Evolutionary conservation across 805 yeast species (phyloP).

Genomic region (Candida maris): DNA sequence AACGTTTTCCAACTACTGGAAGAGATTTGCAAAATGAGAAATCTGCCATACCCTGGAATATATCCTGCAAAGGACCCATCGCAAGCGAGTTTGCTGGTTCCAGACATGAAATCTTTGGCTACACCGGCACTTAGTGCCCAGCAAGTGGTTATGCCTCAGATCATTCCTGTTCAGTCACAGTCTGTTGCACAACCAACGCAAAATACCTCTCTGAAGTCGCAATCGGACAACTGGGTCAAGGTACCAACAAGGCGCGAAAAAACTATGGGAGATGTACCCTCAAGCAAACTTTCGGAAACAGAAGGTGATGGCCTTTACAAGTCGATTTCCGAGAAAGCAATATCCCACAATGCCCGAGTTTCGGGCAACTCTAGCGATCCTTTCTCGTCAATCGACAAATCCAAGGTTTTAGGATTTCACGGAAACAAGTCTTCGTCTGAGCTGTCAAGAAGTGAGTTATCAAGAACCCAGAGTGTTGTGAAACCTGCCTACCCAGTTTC

Average conservation of each 20-base stretch:
- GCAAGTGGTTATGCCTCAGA: neutral
- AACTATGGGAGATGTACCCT: conserved; percentile 11
- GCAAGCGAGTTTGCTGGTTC: neutral
- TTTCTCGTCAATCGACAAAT: conserved; percentile 40
- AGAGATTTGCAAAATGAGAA: conserved; percentile 62
- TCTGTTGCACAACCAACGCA: conserved; percentile 2
- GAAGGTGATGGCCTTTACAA: conserved; percentile 14
- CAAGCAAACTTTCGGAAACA: neutral
- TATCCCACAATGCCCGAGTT: conserved; percentile 1
- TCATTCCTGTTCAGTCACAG: neutral
- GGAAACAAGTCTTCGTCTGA: conserved; percentile 14
- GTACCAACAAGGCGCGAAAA: conserved; percentile 18
- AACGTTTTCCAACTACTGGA: conserved; percentile 67
- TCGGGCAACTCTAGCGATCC: conserved; percentile 31
- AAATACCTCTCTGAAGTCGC: neutral
- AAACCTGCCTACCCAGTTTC: conserved; percentile 7
- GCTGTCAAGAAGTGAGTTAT: neutral
- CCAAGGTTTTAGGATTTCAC: conserved; percentile 28
- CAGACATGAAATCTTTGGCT: too few relatives aligned
- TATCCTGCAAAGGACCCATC: conserved; percentile 29
- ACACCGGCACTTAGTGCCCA: neutral
- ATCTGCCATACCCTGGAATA: conserved; percentile 33
- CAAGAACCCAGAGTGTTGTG: neutral
- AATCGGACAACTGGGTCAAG: conserved; percentile 7
- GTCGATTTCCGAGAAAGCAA: conserved; percentile 15